Evolutionary conservation across 495 filamentous ascomycete species (phyloP).

Genomic region (Filosporella fistucella): DNA sequence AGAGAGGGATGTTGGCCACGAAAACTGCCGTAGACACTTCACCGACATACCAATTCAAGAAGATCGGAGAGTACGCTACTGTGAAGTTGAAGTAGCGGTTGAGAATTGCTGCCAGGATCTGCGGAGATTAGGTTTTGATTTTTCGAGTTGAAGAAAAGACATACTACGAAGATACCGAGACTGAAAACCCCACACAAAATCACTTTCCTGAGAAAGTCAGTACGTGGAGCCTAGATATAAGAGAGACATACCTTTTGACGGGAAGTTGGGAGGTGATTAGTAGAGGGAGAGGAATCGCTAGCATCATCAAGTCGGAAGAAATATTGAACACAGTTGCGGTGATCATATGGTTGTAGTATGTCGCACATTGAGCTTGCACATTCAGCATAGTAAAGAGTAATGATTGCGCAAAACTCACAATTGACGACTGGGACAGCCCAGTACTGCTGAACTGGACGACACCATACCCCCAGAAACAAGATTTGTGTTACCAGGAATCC

Average conservation of each 20-base stretch:
- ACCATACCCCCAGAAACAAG: neutral
- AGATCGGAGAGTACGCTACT: neutral
- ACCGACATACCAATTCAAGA: constrained; percentile 1
- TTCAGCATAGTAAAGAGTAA: neutral
- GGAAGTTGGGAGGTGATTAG: neutral
- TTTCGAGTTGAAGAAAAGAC: too few species aligned
- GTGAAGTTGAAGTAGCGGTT: constrained; percentile 5
- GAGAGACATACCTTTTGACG: neutral
- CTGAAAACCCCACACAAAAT: neutral
- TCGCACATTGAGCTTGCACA: neutral
- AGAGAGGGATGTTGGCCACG: neutral
- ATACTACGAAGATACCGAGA: neutral
- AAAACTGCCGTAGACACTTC: constrained; percentile 1
- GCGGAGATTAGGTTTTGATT: too few species aligned
- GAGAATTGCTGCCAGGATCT: neutral
- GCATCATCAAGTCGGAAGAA: neutral
- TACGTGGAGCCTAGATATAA: neutral
- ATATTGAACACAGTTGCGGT: neutral
- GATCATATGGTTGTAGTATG: constrained; percentile 1
- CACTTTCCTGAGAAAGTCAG: neutral
- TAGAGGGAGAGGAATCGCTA: neutral
- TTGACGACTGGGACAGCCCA: neutral
- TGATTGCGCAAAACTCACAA: neutral
- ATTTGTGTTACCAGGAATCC: neutral
- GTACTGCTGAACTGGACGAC: neutral